Percentiles rank a stretch among this genome's conserved stretches.
Conservation (phyloP, 2,329 filamentous ascomycete genomes). For the Botryotinia convoluta region DNA sequence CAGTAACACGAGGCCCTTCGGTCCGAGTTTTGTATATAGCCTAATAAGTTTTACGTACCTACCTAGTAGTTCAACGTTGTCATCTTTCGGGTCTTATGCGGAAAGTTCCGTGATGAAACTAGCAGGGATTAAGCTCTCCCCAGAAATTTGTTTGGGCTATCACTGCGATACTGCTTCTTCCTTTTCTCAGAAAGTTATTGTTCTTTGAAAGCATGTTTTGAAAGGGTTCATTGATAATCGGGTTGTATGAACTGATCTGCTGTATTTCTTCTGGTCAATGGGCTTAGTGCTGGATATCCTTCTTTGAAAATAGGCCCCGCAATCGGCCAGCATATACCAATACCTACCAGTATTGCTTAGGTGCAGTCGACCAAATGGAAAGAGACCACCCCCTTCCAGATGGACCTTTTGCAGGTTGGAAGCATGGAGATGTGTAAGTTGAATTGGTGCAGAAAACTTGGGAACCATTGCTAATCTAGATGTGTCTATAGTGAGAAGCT, state of each 20-base stretch:
- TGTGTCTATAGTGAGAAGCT: constrained; percentile 26
- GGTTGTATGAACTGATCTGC: background rate
- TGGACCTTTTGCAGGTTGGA: constrained; percentile 27
- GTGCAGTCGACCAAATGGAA: background rate
- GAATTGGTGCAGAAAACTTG: background rate
- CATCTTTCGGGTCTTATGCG: background rate
- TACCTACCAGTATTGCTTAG: background rate
- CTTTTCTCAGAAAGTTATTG: background rate
- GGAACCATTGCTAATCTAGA: constrained; percentile 15
- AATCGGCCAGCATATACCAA: background rate
- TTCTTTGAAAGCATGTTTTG: background rate
- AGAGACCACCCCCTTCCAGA: background rate
- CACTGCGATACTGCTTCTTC: background rate
- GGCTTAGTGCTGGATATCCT: background rate
- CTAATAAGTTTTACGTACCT: background rate
- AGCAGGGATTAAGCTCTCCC: constrained; percentile 12
- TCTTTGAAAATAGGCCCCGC: background rate
- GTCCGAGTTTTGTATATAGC: background rate
- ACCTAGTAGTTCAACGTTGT: background rate
- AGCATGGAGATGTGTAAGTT: constrained; percentile 31
- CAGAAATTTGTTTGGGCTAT: constrained; percentile 7
- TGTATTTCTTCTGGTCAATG: background rate
- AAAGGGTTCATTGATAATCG: background rate
- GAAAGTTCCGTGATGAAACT: background rate
- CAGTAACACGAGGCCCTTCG: background rate